Evolutionary conservation across 768 basidiomycete genomes (phyloP).

Genomic region (Leccinum truebloodii): DNA sequence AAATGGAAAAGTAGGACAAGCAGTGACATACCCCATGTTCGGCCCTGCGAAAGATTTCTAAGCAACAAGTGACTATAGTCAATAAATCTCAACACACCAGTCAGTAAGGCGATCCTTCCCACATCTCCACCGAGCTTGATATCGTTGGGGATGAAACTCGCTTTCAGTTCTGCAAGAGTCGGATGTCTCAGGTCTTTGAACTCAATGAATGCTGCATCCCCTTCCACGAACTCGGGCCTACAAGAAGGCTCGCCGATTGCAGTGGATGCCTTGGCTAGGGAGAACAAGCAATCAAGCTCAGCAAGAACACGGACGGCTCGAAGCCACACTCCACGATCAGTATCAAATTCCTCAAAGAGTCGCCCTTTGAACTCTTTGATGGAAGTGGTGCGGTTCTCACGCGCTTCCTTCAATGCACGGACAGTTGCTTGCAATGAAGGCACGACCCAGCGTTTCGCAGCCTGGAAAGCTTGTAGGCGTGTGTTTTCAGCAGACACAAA

Average conservation of each 20-base stretch:
- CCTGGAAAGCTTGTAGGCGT: slow-evolving; percentile 40
- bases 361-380: slow-evolving; percentile 83
- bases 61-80: background rate
- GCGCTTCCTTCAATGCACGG: slow-evolving; percentile 87
- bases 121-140: slow-evolving; percentile 79
- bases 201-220: slow-evolving; percentile 76
- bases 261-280: slow-evolving; percentile 84
- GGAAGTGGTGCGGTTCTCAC: slow-evolving; percentile 79
- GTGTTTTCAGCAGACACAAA: background rate
- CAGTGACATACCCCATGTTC: slow-evolving; percentile 75
- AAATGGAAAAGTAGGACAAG: background rate
- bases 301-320: slow-evolving; percentile 83
- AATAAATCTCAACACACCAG: slow-evolving; percentile 51
- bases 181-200: slow-evolving; percentile 93
- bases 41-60: slow-evolving; percentile 50
- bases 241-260: slow-evolving; percentile 94
- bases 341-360: slow-evolving; percentile 79
- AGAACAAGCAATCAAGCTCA: slow-evolving; percentile 95
- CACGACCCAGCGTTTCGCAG: slow-evolving; percentile 74
- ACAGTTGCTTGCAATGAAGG: slow-evolving; percentile 70
- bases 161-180: slow-evolving; percentile 64
- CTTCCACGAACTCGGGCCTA: slow-evolving; percentile 84
- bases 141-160: slow-evolving; percentile 92
- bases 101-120: slow-evolving; percentile 80
- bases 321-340: slow-evolving; percentile 79